Percentiles rank a stretch among this genome's conserved stretches.
Evolutionary conservation across 139 green algal genomes (phyloP).

Genomic region (Haematococcus lacustris): DNA sequence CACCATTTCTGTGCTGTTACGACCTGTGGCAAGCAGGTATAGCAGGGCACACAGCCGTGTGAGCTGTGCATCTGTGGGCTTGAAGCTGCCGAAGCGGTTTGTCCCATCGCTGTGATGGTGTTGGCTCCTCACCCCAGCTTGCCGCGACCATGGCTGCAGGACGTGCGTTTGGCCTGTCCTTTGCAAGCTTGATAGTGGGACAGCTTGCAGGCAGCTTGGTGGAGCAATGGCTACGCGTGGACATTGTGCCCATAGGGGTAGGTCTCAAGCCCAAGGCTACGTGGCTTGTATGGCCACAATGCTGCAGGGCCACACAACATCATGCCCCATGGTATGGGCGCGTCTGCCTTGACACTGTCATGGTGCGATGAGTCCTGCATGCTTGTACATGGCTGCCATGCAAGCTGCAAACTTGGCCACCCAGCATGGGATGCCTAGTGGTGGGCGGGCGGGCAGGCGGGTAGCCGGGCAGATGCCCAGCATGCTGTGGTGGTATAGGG

Average conservation of each 20-base stretch:
- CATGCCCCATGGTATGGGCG: neutral
- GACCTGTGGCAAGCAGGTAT: no score
- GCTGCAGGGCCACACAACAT: neutral
- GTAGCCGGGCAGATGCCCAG: neutral
- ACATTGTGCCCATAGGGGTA: slow-evolving; percentile 76
- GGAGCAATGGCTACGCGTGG: slow-evolving; percentile 75
- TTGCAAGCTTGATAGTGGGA: slow-evolving; percentile 53
- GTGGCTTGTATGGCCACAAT: neutral
- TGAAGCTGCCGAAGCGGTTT: no score
- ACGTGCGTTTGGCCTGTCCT: slow-evolving; percentile 44
- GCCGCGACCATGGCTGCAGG: slow-evolving; percentile 21
- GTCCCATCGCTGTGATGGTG: neutral
- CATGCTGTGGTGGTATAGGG: neutral
- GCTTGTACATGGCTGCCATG: neutral
- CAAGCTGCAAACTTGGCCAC: neutral
- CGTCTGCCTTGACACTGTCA: neutral
- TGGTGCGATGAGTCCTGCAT: neutral
- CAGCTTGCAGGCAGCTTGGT: slow-evolving; percentile 57
- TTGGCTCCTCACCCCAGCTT: neutral
- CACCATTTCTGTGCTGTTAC: no score
- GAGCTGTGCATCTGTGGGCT: no score
- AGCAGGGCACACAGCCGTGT: no score
- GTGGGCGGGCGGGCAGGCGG: neutral
- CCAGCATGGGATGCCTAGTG: neutral
- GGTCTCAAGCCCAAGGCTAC: no score